Evolutionary conservation across 2,329 filamentous ascomycete genomes (phyloP).

Genomic region (Akanthomyces uredinophilus): DNA sequence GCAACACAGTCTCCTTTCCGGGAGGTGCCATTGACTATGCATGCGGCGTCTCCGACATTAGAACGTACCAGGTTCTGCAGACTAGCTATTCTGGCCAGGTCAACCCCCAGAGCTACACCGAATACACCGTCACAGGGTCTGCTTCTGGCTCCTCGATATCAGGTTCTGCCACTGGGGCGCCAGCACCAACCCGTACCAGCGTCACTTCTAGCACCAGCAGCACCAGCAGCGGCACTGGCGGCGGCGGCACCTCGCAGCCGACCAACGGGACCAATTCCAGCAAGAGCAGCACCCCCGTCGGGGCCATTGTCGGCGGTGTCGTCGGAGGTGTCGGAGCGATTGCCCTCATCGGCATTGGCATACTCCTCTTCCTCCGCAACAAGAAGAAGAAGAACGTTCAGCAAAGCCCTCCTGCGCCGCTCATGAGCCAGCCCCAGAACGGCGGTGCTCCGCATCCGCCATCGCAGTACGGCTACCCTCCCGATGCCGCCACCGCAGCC

Average conservation of each 20-base stretch:
- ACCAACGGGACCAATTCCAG: not conserved
- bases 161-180: not conserved
- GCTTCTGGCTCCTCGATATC: not conserved
- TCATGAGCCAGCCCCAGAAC: conserved; percentile 10
- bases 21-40: conserved; percentile 40
- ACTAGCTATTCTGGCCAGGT: conserved; percentile 39
- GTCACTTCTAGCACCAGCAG: not conserved
- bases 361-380: conserved; percentile 28
- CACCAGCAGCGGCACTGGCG: conserved; percentile 11
- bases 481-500: not conserved
- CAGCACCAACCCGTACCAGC: not conserved
- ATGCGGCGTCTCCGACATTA: conserved; percentile 33
- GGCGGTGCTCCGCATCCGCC: conserved; percentile 4
- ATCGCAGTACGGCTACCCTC: not conserved
- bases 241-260: not conserved
- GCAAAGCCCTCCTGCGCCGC: conserved; percentile 12
- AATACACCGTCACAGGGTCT: conserved; percentile 19
- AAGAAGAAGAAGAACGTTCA: conserved; percentile 21
- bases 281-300: conserved; percentile 24
- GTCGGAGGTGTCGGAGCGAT: conserved; percentile 33
- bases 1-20: conserved; percentile 41
- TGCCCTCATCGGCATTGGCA: conserved; percentile 25
- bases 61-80: conserved; percentile 29
- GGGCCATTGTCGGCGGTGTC: conserved; percentile 34
- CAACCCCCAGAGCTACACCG: conserved; percentile 26